phyloP scores from a whole-genome alignment of 192 early-diverging fungal genomes.

The Spizellomyces punctatus region DNA sequence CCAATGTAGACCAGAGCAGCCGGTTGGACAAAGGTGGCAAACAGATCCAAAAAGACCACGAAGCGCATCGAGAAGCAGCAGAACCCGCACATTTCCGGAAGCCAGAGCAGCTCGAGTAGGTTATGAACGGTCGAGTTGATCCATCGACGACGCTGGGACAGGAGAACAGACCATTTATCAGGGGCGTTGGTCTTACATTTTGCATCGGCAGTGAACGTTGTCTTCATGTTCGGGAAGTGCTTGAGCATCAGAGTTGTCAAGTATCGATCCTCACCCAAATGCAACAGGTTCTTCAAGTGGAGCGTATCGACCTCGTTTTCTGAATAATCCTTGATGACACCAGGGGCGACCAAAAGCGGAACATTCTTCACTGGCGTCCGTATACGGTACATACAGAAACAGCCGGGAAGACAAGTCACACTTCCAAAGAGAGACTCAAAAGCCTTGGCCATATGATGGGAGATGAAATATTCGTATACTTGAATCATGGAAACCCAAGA shows the following conservation, averaged over 20 bases:
- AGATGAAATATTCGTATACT: constrained; percentile 84
- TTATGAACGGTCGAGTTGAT: constrained; percentile 99
- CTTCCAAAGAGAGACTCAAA: constrained; percentile 68
- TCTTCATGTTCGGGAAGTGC: constrained; percentile 93
- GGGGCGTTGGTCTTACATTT: constrained; percentile 89
- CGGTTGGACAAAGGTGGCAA: constrained; percentile 81
- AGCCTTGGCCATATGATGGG: constrained; percentile 61
- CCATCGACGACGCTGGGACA: constrained; percentile 97
- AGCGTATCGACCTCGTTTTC: constrained; percentile 92
- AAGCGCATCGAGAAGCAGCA: constrained; percentile 99
- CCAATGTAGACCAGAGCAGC: constrained; percentile 57
- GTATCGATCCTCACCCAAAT: constrained; percentile 96
- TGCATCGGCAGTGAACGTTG: constrained; percentile 90
- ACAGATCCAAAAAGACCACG: constrained; percentile 90
- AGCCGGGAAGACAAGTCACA: constrained; percentile 78
- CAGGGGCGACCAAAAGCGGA: constrained; percentile 80
- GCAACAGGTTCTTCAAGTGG: constrained; percentile 96
- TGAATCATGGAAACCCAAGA: constrained; percentile 96
- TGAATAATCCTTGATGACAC: constrained; percentile 83
- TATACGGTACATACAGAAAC: constrained; percentile 99
- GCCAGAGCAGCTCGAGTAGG: constrained; percentile 81
- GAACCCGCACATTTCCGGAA: constrained; percentile 91
- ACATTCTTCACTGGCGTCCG: constrained; percentile 72
- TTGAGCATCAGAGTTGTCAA: constrained; percentile 97
- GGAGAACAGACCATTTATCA: constrained; percentile 82